Base-by-base conservation (phyloP, 495 filamentous ascomycete species). In the Tuber calosporum region DNA sequence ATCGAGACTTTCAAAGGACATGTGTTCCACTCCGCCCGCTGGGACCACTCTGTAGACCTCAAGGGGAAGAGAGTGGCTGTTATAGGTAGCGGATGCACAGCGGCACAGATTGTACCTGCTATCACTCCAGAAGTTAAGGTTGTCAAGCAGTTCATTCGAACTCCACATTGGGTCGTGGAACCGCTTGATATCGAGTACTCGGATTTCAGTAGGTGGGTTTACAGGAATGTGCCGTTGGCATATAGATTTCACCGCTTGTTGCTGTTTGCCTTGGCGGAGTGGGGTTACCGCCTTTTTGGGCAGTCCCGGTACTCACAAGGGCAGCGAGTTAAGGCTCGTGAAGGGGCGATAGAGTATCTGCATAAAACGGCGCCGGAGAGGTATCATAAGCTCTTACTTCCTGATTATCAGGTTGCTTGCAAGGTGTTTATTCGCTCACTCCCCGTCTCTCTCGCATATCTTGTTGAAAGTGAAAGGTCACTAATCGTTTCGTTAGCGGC, bases 381-480 rank as follows among this genome's bases (percentile, higher is more conserved):
- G 77, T 91, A 91, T 72, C 87, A 88, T 70, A 85, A 90, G 42
- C 86, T 53, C 26, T 26, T 53, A 3, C 45, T 53, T 9, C 45
- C 45, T 0, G 45, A 53, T 53, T 26, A 53, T 8, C 22, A 53
- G 45, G 8, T 53, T n/a, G 45, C 45, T 11, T 53, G 45, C 45
- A 53, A 91, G 3, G 77, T 91, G 1, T 86, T 40, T 40, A 7
- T 40, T 86, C 7, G 89, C 90, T 0, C 82, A 90, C 74, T 90
- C 89, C 73, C 80, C n/a, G n/a, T 9, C 4, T 30, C 69, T 76
- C 20, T 36, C 38, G 4, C 30, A 8, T 13, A 34, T 66, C 22
- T 22, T n/a, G 45, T 22, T 19, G 4, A 20, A 20, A 3, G 45
- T 26, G 45, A 22, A 26, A 1, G 45, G 22, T 53, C 26, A 53